Evolutionary conservation across 176 grass and related monocot genomes (phyloP).

Genomic region (Ensete ventricosum): DNA sequence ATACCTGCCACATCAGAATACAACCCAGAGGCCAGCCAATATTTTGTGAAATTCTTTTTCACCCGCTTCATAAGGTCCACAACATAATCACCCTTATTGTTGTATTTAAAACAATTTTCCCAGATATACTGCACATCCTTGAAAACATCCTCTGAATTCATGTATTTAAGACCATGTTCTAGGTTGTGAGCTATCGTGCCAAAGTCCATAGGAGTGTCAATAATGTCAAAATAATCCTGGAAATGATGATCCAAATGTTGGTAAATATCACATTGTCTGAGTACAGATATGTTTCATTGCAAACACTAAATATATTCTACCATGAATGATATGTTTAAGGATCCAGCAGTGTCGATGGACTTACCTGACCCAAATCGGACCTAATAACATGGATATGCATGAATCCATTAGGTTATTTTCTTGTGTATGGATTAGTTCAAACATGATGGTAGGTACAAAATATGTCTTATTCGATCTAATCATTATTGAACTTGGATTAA

Average conservation of each 20-base stretch:
- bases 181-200: conserved; percentile 80
- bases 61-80: conserved; percentile 97
- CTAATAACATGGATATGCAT: not conserved
- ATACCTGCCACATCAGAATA: conserved; percentile 46
- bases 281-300: not conserved
- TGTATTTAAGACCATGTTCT: conserved; percentile 65
- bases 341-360: not conserved
- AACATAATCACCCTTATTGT: conserved; percentile 94
- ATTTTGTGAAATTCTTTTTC: conserved; percentile 91
- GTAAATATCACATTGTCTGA: not conserved
- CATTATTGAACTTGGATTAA: too few relatives aligned
- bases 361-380: not conserved
- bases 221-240: conserved; percentile 97
- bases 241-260: conserved; percentile 5
- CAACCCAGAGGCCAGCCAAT: conserved; percentile 79
- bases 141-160: conserved; percentile 86
- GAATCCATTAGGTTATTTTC: too few relatives aligned
- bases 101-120: conserved; percentile 87
- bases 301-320: not conserved
- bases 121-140: conserved; percentile 90
- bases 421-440: too few relatives aligned
- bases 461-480: too few relatives aligned
- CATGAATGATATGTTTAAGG: not conserved
- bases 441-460: too few relatives aligned
- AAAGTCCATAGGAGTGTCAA: conserved; percentile 99